Base-by-base conservation (phyloP, 805 yeast genomes). In the Suhomyces pyralidae region DNA sequence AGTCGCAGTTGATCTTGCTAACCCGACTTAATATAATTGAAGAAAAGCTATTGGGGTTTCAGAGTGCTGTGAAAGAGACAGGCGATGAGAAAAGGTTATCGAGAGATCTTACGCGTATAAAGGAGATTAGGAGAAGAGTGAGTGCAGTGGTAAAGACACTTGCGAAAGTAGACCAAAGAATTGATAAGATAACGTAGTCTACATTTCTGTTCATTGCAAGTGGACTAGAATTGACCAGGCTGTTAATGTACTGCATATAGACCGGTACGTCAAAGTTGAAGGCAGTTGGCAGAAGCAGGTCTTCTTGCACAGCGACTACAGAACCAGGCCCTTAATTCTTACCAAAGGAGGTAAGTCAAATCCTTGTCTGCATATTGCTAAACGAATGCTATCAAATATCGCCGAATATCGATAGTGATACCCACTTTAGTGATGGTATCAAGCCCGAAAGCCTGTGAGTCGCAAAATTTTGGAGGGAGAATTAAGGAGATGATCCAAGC, bases 1-100 rank as follows among this genome's bases (percentile, higher is more conserved):
- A 82, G 54, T 81, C 86, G 0, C 88, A 83, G 56, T 64, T 79
- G 42, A 80, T 83, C 1, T 67, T 83, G 0, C 66, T 81, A 2
- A 76, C 83, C 0, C 70, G 85, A 30, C 58, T 83, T 30, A 72
- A 70, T 53, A 69, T 73, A 8, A 70, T 79, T 3, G 81, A 74
- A 50, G 66, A 66, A 12, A 57, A 73, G 43, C 59, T 78, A 17
- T 51, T 45, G 44, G 46, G 55, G 14, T 65, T 73, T 52, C 61
- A 68, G 52, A 52, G 54, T 5, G 54, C 58, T 19, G 54, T 61
- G 22, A 61, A 55, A 12, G 58, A 46, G n/a, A 48, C 44, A 9
- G 56, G 56, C 1, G 55, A 55, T 15, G 67, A 62, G 8, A 57
- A 61, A 12, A 65, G 63, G 32, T 48, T 70, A 12, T 46, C 53